Base-by-base conservation (phyloP, 1,284 basidiomycete genomes). In the Cerioporus squamosus region DNA sequence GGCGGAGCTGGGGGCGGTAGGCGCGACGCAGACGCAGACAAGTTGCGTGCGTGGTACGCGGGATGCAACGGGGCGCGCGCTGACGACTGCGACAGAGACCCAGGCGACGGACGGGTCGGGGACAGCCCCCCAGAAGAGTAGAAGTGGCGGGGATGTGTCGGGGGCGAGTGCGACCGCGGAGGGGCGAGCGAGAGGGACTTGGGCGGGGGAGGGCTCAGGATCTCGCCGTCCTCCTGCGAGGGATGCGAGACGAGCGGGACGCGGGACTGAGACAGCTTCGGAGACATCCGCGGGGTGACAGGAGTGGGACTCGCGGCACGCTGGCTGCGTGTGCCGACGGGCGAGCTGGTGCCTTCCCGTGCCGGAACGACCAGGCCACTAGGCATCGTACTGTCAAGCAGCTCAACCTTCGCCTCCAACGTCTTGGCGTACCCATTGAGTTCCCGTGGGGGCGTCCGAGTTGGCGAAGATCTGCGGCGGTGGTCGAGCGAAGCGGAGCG, bases 221-320 rank as follows among this genome's bases (percentile, higher is more conserved):
- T 84, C 68, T 86, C 85, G 5, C 84, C 83, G 44, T 86, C 84
- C 65, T 86, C 83, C 39, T 79, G 78, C 1, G 78, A 77, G 4
- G 66, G 68, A 38, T 71, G 69, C 63, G 51, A 33, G 56, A 51
- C 42, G 40, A 44, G 12, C 45, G 57, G 12, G 45, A 53, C 14
- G 26, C 31, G 53, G 12, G 54, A 15, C 31, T 42, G 12, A 45
- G 26, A 10, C 42, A 51, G 24, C 44, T 39, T 58, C 2, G 59
- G 44, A 24, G 53, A 53, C 18, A 43, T 9, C 15, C 20, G 47
- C 5, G 22, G 33, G n/a, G 40, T n/a, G 9, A 18, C n/a, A 8
- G 47, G 31, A 17, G 36, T 15, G 18, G 47, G 47, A 10, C 33
- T 49, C 31, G 20, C 20, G 2, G 33, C 31, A 9, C 47, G 18